phyloP scores from a whole-genome alignment of 148 eudicot species.

The Selenicereus undatus region DNA sequence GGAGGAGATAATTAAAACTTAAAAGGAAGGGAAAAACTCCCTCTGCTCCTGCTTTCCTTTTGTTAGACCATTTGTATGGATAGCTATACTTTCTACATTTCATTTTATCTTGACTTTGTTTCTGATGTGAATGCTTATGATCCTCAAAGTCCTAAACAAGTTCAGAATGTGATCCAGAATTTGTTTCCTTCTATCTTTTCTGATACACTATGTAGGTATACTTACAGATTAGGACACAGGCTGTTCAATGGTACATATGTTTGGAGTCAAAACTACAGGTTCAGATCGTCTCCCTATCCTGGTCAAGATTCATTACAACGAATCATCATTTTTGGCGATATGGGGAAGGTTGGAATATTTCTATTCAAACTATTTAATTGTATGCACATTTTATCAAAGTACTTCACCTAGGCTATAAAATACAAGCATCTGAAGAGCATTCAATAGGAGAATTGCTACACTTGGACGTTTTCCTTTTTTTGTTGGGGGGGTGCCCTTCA shows the following conservation, averaged over 20 bases:
- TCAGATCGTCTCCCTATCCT: constrained; percentile 71
- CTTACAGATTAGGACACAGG: constrained; percentile 66
- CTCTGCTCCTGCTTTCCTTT: too few species aligned
- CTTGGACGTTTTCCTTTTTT: too few species aligned
- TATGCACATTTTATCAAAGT: not conserved
- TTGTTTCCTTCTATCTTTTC: not conserved
- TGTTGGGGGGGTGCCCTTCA: too few species aligned
- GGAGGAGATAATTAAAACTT: too few species aligned
- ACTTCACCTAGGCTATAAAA: not conserved
- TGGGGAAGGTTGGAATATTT: constrained; percentile 59
- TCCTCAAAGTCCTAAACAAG: not conserved
- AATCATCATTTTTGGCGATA: constrained; percentile 67
- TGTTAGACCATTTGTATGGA: not conserved
- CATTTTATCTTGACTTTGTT: not conserved
- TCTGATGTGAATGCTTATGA: not conserved
- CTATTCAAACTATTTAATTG: not conserved
- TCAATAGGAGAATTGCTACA: too few species aligned
- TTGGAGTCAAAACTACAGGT: constrained; percentile 49
- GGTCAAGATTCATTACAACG: constrained; percentile 64
- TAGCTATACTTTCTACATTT: not conserved
- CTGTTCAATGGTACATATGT: constrained; percentile 44
- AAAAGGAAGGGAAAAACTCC: too few species aligned
- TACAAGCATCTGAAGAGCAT: not conserved
- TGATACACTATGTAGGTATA: constrained; percentile 41
- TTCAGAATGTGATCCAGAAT: not conserved